Conservation (phyloP, 106 monocot species). For the Amphibolis antarctica region DNA sequence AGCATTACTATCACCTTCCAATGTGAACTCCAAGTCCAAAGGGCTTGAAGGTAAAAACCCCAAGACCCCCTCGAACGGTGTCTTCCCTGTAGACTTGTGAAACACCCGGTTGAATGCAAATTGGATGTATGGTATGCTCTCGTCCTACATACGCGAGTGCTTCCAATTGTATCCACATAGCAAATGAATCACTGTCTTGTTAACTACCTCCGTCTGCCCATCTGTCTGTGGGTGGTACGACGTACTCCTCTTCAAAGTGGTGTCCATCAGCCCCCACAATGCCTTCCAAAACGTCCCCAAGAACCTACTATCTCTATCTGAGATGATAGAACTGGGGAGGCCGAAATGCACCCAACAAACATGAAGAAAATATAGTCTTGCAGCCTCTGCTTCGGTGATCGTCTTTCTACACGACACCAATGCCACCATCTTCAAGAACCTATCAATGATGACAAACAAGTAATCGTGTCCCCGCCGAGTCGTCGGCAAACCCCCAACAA, state of each 20-base stretch:
- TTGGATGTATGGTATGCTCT: not conserved
- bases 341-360: not conserved
- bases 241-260: not conserved
- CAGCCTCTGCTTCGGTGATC: not conserved
- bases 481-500: not conserved
- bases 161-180: not conserved
- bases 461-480: not conserved
- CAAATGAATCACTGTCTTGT: not conserved
- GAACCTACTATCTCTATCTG: not conserved
- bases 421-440: not conserved
- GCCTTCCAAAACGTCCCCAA: constrained; percentile 1
- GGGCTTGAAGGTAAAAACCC: no score
- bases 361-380: not conserved
- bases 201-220: not conserved
- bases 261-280: not conserved
- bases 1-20: no score
- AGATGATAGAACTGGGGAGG: not conserved
- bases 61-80: no score
- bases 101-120: not conserved
- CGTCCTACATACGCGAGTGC: not conserved
- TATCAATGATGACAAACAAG: constrained; percentile 1
- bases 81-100: not conserved
- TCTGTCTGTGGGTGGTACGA: not conserved
- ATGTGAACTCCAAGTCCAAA: constrained; percentile 1
- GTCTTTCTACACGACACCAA: not conserved